phyloP scores from a whole-genome alignment of 2,329 filamentous ascomycete species.

The Aureobasidium mangrovei region DNA sequence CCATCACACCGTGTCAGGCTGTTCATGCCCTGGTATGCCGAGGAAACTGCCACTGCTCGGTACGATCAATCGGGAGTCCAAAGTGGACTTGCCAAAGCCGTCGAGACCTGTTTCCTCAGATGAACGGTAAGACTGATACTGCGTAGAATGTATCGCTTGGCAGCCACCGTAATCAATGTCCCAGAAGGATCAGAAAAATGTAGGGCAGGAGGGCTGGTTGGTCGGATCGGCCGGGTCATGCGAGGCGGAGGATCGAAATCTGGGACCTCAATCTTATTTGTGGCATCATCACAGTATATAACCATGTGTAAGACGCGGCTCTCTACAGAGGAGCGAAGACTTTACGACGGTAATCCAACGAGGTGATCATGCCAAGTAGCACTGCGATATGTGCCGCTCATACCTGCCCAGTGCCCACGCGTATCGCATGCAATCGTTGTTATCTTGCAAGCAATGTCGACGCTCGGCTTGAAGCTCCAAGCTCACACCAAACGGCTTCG shows the following conservation, averaged over 20 bases:
- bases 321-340: too few relatives aligned
- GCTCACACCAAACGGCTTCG: too few relatives aligned
- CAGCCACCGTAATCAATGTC: conserved; percentile 36
- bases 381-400: too few relatives aligned
- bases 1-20: conserved; percentile 31
- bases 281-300: too few relatives aligned
- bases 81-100: conserved; percentile 71
- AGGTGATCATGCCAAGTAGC: too few relatives aligned
- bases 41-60: conserved; percentile 49
- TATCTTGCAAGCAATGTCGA: too few relatives aligned
- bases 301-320: too few relatives aligned
- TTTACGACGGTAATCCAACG: too few relatives aligned
- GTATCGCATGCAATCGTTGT: too few relatives aligned
- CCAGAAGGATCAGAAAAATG: background rate
- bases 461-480: too few relatives aligned
- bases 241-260: conserved; percentile 48
- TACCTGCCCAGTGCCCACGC: too few relatives aligned
- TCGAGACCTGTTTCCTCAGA: conserved; percentile 68
- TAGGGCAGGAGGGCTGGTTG: conserved; percentile 22
- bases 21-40: conserved; percentile 55
- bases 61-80: conserved; percentile 62
- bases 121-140: conserved; percentile 61
- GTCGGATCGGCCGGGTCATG: conserved; percentile 47
- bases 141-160: conserved; percentile 59
- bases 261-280: conserved; percentile 60